These are phyloP conservation scores for Metarhizium brunneum DNA, from an alignment of 2,329 filamentous ascomycete species.

Conservation along the genomic window DNA sequence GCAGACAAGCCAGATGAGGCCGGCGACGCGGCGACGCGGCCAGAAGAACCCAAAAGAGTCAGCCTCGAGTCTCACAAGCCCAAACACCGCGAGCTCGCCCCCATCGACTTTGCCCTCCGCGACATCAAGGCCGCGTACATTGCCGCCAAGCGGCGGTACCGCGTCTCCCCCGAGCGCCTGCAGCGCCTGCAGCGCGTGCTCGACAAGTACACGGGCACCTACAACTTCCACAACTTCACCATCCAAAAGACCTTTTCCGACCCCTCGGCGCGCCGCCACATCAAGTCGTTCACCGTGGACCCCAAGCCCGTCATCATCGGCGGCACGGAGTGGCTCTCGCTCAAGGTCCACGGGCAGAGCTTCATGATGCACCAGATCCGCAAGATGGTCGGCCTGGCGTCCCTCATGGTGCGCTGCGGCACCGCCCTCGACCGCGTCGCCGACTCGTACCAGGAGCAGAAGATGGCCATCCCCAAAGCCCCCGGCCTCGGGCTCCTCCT, in stretches of 20 bases:
- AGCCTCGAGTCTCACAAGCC: slow-evolving; percentile 24
- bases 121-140: slow-evolving; percentile 76
- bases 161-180: slow-evolving; percentile 64
- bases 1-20: neutral
- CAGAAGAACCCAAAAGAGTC: slow-evolving; percentile 11
- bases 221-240: slow-evolving; percentile 97
- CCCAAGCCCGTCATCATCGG: slow-evolving; percentile 71
- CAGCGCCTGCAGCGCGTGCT: slow-evolving; percentile 68
- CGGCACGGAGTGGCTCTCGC: slow-evolving; percentile 87
- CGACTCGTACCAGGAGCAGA: slow-evolving; percentile 61
- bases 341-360: slow-evolving; percentile 94
- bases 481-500: slow-evolving; percentile 81
- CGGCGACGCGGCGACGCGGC: slow-evolving; percentile 5
- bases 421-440: slow-evolving; percentile 61
- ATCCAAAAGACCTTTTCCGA: slow-evolving; percentile 77
- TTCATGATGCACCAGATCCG: slow-evolving; percentile 99
- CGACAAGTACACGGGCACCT: slow-evolving; percentile 68
- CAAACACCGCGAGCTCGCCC: slow-evolving; percentile 32
- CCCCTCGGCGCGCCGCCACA: slow-evolving; percentile 77
- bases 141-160: slow-evolving; percentile 74
- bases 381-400: slow-evolving; percentile 95
- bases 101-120: slow-evolving; percentile 57
- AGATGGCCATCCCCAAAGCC: slow-evolving; percentile 87
- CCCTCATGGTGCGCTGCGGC: slow-evolving; percentile 76
- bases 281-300: slow-evolving; percentile 83